phyloP scores from a whole-genome alignment of 768 basidiomycete species.

The Lanmaoa pseudosensibilis region DNA sequence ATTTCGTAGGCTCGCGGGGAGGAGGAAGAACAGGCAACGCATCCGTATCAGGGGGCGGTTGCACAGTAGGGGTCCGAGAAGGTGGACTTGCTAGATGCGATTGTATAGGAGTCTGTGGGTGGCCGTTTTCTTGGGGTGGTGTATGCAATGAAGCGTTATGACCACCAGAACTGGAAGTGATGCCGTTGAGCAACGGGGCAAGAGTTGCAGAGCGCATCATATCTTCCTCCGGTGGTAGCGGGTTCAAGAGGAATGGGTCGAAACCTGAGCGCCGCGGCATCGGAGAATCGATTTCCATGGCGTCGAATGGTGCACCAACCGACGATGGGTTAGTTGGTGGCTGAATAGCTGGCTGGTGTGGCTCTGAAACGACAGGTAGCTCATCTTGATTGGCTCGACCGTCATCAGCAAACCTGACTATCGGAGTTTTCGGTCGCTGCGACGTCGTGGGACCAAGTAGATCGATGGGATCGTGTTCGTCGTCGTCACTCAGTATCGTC shows the following conservation, averaged over 20 bases:
- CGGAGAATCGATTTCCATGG: conserved; percentile 41
- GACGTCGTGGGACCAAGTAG: conserved; percentile 30
- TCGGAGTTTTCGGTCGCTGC: conserved; percentile 34
- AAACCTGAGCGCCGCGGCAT: conserved; percentile 44
- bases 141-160: background rate
- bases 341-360: background rate
- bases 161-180: background rate
- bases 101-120: conserved; percentile 11
- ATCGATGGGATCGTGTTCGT: conserved; percentile 52
- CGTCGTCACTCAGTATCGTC: conserved; percentile 44
- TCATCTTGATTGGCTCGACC: conserved; percentile 18
- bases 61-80: conserved; percentile 8
- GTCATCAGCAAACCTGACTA: conserved; percentile 54
- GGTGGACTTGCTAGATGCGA: background rate
- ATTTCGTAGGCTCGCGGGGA: conserved; percentile 48
- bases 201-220: conserved; percentile 24
- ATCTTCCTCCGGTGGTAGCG: conserved; percentile 38
- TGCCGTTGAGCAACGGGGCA: conserved; percentile 28
- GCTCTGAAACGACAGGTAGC: conserved; percentile 14
- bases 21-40: conserved; percentile 22
- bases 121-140: conserved; percentile 12
- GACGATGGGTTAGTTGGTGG: background rate
- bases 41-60: conserved; percentile 15
- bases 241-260: conserved; percentile 54
- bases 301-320: conserved; percentile 7